Evolutionary conservation across 2,329 filamentous ascomycete genomes (phyloP).

Genomic region (Cladosporium sphaerospermum): DNA sequence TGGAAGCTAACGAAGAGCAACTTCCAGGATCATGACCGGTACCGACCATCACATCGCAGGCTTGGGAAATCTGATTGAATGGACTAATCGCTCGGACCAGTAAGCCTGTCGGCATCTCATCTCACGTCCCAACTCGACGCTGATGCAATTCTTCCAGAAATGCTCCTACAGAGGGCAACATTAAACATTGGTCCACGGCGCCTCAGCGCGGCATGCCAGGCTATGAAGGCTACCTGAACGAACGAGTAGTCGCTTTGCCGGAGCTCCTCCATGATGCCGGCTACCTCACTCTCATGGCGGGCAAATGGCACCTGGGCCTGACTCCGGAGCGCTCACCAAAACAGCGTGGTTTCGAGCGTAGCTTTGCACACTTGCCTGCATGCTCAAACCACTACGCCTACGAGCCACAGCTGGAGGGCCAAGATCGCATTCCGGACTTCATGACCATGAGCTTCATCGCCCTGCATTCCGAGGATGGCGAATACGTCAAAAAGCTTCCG

Average conservation of each 20-base stretch:
- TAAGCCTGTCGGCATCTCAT: neutral
- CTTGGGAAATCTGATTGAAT: slow-evolving; percentile 54
- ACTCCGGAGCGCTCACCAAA: slow-evolving; percentile 52
- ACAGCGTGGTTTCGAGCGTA: slow-evolving; percentile 53
- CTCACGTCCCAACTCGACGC: neutral
- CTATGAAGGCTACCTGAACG: slow-evolving; percentile 59
- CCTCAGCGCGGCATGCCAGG: slow-evolving; percentile 54
- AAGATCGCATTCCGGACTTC: slow-evolving; percentile 34
- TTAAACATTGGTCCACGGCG: slow-evolving; percentile 42
- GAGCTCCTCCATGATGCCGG: slow-evolving; percentile 54
- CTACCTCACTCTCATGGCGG: slow-evolving; percentile 55
- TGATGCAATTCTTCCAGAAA: slow-evolving; percentile 24
- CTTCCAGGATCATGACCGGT: slow-evolving; percentile 57
- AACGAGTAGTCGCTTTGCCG: slow-evolving; percentile 52
- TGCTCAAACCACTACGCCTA: slow-evolving; percentile 54
- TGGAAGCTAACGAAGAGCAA: no score
- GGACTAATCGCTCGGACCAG: slow-evolving; percentile 49
- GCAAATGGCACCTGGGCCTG: slow-evolving; percentile 59
- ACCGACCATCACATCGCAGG: slow-evolving; percentile 57
- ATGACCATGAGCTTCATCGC: slow-evolving; percentile 39
- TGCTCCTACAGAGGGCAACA: slow-evolving; percentile 44
- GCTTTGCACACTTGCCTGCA: slow-evolving; percentile 55
- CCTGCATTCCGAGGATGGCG: slow-evolving; percentile 34
- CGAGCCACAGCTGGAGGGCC: slow-evolving; percentile 39
- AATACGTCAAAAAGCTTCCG: slow-evolving; percentile 35